Conservation (phyloP, 805 yeast genomes). For the Candida berthetii region DNA sequence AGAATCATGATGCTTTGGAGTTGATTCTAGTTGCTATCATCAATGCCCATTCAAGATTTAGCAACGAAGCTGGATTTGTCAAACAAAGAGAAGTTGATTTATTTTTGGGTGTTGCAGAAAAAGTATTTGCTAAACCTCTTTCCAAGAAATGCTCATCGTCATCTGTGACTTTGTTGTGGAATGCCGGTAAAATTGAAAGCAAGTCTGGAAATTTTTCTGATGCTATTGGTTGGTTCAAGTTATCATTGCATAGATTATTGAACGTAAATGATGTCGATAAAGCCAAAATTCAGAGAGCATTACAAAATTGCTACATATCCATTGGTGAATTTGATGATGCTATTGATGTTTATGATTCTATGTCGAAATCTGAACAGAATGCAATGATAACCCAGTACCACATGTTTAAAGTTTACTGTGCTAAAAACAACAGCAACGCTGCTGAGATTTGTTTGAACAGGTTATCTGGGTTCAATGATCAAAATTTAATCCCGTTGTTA, state of each 20-base stretch:
- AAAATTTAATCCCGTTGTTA: slow-evolving; percentile 24
- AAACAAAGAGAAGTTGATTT: slow-evolving; percentile 16
- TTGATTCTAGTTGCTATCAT: slow-evolving; percentile 19
- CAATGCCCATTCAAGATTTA: slow-evolving; percentile 19
- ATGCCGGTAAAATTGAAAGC: slow-evolving; percentile 24
- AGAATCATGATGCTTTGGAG: slow-evolving; percentile 18
- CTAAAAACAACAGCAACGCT: slow-evolving; percentile 8
- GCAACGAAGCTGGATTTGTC: slow-evolving; percentile 19
- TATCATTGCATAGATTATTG: slow-evolving; percentile 19
- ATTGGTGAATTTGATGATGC: slow-evolving; percentile 16
- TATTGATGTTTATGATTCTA: slow-evolving; percentile 12
- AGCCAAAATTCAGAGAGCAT: slow-evolving; percentile 31
- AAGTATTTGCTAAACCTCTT: slow-evolving; percentile 17
- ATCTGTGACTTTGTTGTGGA: slow-evolving; percentile 32
- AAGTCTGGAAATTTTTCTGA: slow-evolving; percentile 16
- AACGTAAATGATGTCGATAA: slow-evolving; percentile 21
- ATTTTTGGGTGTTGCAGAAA: slow-evolving; percentile 22
- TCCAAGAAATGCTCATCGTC: slow-evolving; percentile 24
- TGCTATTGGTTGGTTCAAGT: slow-evolving; percentile 20
- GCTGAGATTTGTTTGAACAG: slow-evolving; percentile 23
- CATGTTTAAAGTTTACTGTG: slow-evolving; percentile 19
- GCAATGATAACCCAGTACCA: slow-evolving; percentile 26
- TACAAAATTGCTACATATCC: slow-evolving; percentile 22
- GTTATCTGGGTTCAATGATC: slow-evolving; percentile 27
- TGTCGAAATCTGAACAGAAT: slow-evolving; percentile 16